phyloP scores from a whole-genome alignment of 192 early-diverging fungal species.

The Gaertneriomyces semiglobifer region DNA sequence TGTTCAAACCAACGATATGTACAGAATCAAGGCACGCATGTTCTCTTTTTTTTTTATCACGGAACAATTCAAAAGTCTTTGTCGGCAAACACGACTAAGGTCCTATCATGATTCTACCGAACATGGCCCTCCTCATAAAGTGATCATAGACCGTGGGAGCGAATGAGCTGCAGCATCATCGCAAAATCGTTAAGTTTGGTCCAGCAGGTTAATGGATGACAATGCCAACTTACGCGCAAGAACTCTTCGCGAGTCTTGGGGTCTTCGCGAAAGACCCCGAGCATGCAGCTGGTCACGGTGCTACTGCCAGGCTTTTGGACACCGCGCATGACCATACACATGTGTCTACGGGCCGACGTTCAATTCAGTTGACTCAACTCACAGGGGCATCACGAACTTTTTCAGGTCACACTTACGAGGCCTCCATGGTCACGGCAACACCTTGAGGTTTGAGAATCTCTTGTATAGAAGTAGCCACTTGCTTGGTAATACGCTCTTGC shows the following conservation, averaged over 20 bases:
- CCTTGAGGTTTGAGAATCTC: conserved; percentile 92
- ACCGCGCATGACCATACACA: conserved; percentile 97
- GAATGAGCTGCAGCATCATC: background rate
- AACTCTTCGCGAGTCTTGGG: conserved; percentile 96
- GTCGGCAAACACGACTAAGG: no score
- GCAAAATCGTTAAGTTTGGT: background rate
- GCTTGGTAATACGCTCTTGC: conserved; percentile 97
- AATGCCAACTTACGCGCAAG: conserved; percentile 58
- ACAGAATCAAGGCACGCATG: no score
- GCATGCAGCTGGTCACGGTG: conserved; percentile 93
- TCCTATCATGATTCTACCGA: no score
- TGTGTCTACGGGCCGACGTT: conserved; percentile 54
- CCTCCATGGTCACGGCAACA: conserved; percentile 97
- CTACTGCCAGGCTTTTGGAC: conserved; percentile 94
- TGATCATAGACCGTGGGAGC: background rate
- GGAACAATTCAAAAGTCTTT: no score
- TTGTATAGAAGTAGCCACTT: conserved; percentile 85
- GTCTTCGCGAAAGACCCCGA: conserved; percentile 87
- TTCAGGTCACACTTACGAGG: conserved; percentile 58
- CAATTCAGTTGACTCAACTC: no score
- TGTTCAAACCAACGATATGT: no score
- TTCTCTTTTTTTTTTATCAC: no score
- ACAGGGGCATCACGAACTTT: background rate
- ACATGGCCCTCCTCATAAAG: no score
- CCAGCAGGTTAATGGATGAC: background rate